phyloP scores from a whole-genome alignment of 495 filamentous ascomycete species.

The Immersiella caudata region DNA sequence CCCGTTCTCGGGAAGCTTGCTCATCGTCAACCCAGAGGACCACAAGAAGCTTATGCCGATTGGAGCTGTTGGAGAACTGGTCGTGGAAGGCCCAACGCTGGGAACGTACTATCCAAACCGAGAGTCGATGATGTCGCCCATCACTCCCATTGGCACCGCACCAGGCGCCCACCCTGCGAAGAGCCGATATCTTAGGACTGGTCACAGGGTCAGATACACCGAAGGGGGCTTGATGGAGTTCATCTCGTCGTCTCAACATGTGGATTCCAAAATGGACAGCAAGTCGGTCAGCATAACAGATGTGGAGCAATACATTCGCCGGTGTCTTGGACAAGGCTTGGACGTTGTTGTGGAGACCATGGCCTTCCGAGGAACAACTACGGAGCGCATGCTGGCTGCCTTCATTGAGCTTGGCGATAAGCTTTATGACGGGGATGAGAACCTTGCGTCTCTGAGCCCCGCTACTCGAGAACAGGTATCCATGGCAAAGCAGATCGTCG shows the following conservation, averaged over 20 bases:
- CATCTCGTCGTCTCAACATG: constrained; percentile 36
- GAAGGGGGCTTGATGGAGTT: constrained; percentile 51
- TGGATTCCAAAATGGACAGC: constrained; percentile 34
- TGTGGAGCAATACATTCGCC: constrained; percentile 47
- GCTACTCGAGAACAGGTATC: constrained; percentile 42
- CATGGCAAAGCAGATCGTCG: constrained; percentile 43
- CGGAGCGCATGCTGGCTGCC: constrained; percentile 41
- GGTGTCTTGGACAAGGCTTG: constrained; percentile 48
- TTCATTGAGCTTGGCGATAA: constrained; percentile 51
- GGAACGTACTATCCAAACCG: constrained; percentile 39
- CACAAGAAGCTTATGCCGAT: constrained; percentile 50
- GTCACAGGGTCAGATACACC: constrained; percentile 48
- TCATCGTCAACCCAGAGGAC: constrained; percentile 54
- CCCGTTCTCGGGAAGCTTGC: constrained; percentile 48
- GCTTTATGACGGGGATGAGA: constrained; percentile 37
- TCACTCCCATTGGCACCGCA: constrained; percentile 29
- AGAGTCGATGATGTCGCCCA: constrained; percentile 32
- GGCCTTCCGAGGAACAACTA: constrained; percentile 43
- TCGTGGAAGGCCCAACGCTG: constrained; percentile 51
- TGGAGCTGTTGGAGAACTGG: constrained; percentile 52
- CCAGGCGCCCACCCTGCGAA: constrained; percentile 11
- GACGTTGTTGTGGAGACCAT: constrained; percentile 51
- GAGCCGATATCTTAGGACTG: constrained; percentile 45
- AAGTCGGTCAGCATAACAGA: constrained; percentile 42
- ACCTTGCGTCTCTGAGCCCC: constrained; percentile 35